Conservation (phyloP, 768 basidiomycete genomes). For the Albatrellus ellisii region DNA sequence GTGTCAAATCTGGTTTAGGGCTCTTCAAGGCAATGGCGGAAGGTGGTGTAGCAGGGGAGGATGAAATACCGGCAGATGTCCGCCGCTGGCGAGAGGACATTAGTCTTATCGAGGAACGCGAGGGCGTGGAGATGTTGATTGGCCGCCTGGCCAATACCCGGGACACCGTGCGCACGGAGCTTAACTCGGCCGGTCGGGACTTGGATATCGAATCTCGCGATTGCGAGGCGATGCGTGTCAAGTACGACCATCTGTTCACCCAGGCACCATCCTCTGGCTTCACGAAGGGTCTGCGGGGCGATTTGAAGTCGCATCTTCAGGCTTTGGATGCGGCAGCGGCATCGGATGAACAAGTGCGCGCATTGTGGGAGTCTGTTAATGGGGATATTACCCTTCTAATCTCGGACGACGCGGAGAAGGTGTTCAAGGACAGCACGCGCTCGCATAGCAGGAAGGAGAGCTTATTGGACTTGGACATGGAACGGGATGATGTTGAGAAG, state of each 20-base stretch:
- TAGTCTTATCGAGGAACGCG: conserved; percentile 47
- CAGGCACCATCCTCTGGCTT: conserved; percentile 71
- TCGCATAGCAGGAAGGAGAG: conserved; percentile 26
- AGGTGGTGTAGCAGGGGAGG: conserved; percentile 45
- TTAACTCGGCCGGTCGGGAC: conserved; percentile 50
- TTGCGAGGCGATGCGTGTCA: conserved; percentile 80
- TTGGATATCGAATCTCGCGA: conserved; percentile 77
- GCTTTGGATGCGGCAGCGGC: conserved; percentile 64
- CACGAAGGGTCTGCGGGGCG: conserved; percentile 59
- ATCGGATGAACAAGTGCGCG: conserved; percentile 65
- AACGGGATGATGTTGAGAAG: conserved; percentile 54
- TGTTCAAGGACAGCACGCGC: conserved; percentile 43
- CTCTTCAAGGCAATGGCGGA: conserved; percentile 63
- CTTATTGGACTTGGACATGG: conserved; percentile 64
- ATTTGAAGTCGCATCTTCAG: conserved; percentile 61
- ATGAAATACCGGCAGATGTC: conserved; percentile 61
- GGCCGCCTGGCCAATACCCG: conserved; percentile 46
- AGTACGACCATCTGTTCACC: conserved; percentile 78
- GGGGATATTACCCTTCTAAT: conserved; percentile 52
- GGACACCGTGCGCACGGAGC: conserved; percentile 38
- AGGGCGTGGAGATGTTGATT: conserved; percentile 53
- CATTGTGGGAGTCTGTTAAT: conserved; percentile 59
- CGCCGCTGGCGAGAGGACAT: conserved; percentile 69
- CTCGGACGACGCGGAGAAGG: conserved; percentile 44
- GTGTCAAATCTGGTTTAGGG: conserved; percentile 55